Percentiles rank a stretch among this genome's conserved stretches.
These are phyloP conservation scores for Saccharomycopsis fodiens DNA, from an alignment of 805 yeast species.

Conservation along the genomic window DNA sequence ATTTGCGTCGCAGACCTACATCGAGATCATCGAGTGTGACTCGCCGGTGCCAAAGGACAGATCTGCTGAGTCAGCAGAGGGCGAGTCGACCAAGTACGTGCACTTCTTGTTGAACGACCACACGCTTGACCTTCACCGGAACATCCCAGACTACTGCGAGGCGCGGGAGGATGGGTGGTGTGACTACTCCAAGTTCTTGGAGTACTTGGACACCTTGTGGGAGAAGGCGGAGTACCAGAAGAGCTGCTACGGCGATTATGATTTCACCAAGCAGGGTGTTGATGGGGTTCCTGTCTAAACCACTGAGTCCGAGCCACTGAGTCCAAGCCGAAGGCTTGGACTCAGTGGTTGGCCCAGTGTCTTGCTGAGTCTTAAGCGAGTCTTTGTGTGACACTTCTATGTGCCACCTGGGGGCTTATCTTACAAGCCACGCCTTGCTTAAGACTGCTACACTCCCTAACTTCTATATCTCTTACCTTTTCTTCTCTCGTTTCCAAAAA, in stretches of 20 bases:
- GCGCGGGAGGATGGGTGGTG: constrained; percentile 23
- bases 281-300: constrained; percentile 16
- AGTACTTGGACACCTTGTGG: constrained; percentile 20
- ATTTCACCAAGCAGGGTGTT: constrained; percentile 5
- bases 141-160: constrained; percentile 21
- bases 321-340: no score
- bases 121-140: constrained; percentile 18
- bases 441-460: no score
- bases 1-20: constrained; percentile 20
- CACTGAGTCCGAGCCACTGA: not conserved
- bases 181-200: constrained; percentile 19
- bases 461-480: no score
- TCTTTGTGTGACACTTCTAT: not conserved
- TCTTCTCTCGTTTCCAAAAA: no score
- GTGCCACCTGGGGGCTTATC: not conserved
- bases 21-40: constrained; percentile 22
- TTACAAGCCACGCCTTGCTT: no score
- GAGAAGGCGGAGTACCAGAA: constrained; percentile 15
- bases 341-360: no score
- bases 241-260: constrained; percentile 14
- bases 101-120: constrained; percentile 22
- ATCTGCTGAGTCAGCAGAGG: not conserved
- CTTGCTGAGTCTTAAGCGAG: not conserved
- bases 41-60: constrained; percentile 21
- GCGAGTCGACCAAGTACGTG: constrained; percentile 15